A percentile compares a stretch with the other conserved stretches of the same genome.
These are phyloP conservation scores for Cercophora samala DNA, from an alignment of 495 filamentous ascomycete species.

Conservation along the genomic window DNA sequence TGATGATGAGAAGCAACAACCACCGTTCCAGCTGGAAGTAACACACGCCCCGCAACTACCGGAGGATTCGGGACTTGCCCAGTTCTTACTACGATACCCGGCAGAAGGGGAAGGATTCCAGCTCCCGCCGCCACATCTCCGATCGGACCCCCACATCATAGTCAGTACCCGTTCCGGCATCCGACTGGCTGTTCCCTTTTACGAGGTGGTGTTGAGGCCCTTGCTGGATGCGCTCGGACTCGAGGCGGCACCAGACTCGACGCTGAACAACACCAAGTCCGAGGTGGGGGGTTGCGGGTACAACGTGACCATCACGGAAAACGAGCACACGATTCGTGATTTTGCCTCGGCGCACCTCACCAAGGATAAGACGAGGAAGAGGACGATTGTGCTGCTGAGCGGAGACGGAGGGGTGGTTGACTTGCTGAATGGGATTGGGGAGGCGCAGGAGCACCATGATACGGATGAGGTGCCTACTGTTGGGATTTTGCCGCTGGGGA, in stretches of 20 bases:
- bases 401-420: conserved; percentile 86
- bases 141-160: conserved; percentile 55
- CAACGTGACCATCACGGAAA: conserved; percentile 53
- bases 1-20: conserved; percentile 6
- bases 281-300: conserved; percentile 36
- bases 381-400: conserved; percentile 69
- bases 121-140: conserved; percentile 31
- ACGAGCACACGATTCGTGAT: conserved; percentile 56
- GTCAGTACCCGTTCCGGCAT: conserved; percentile 74
- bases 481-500: conserved; percentile 71
- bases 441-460: background rate
- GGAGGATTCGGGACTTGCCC: conserved; percentile 6
- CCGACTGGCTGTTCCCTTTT: conserved; percentile 57
- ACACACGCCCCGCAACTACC: conserved; percentile 30
- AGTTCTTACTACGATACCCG: background rate
- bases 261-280: background rate
- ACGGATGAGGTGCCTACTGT: conserved; percentile 37
- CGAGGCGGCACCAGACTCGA: too few species aligned
- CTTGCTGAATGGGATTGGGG: conserved; percentile 58
- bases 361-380: conserved; percentile 37
- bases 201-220: conserved; percentile 53
- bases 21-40: conserved; percentile 32
- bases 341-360: conserved; percentile 46
- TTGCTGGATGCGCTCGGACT: conserved; percentile 43
- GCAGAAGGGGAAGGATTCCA: background rate